A percentile compares a stretch with the other conserved stretches of the same genome.
phyloP scores from a whole-genome alignment of 2,329 filamentous ascomycete genomes.

The Orbilia quercus region DNA sequence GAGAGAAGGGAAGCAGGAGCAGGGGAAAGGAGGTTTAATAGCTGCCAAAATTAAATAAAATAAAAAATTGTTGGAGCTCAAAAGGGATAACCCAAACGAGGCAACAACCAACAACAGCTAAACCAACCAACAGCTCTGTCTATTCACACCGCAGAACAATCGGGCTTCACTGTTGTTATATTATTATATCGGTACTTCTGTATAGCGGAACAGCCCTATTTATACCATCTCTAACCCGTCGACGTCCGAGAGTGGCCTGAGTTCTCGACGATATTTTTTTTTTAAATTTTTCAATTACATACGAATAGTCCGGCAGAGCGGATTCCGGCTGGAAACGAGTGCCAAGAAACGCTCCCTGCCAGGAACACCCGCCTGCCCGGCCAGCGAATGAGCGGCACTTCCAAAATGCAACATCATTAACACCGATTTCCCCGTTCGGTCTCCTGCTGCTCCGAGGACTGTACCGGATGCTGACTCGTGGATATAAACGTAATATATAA shows the following conservation, averaged over 20 bases:
- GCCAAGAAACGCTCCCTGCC: conserved; percentile 30
- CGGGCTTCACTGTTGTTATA: too few species aligned
- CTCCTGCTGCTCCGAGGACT: not conserved
- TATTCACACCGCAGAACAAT: too few species aligned
- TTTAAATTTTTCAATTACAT: too few species aligned
- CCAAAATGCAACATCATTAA: not conserved
- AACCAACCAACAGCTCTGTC: not conserved
- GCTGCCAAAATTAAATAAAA: conserved; percentile 14
- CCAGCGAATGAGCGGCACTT: conserved; percentile 38
- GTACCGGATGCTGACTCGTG: too few species aligned
- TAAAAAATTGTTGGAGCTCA: conserved; percentile 42
- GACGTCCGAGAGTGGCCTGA: conserved; percentile 41
- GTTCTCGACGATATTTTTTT: conserved; percentile 3
- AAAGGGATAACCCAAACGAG: conserved; percentile 35
- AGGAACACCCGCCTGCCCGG: conserved; percentile 31
- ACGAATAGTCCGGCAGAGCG: conserved; percentile 30
- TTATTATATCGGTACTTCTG: too few species aligned
- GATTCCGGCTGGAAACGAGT: conserved; percentile 13
- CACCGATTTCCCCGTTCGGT: too few species aligned
- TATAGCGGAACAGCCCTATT: too few species aligned
- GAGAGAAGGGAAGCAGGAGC: not conserved
- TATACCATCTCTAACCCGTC: not conserved
- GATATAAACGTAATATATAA: too few species aligned
- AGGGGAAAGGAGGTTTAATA: not conserved
- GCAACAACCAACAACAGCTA: not conserved